Percentiles rank a stretch among this genome's conserved stretches.
phyloP scores from a whole-genome alignment of 1,139 yeast species.

The Protomyces inouyei region DNA sequence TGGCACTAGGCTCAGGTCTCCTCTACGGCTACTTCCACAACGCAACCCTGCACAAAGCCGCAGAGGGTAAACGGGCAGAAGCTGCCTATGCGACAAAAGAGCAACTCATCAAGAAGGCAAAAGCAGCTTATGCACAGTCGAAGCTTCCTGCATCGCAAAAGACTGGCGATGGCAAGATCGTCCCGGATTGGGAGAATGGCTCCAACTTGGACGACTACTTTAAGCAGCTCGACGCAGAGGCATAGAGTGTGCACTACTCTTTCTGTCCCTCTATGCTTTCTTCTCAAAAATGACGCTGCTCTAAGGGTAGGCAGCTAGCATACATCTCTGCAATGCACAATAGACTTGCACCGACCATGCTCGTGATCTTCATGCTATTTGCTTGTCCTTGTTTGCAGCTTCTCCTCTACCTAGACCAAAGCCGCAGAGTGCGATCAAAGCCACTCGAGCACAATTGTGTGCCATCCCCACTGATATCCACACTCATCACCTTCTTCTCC shows the following conservation, averaged over 20 bases:
- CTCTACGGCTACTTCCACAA: slow-evolving; percentile 87
- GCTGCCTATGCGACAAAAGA: slow-evolving; percentile 90
- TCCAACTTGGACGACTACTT: slow-evolving; percentile 15
- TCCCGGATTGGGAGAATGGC: slow-evolving; percentile 25
- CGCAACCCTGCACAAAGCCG: slow-evolving; percentile 58
- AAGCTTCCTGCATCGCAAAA: slow-evolving; percentile 50
- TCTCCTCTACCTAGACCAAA: slow-evolving; percentile 45
- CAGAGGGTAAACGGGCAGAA: slow-evolving; percentile 54
- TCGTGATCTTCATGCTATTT: background rate
- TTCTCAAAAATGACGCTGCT: background rate
- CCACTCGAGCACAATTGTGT: slow-evolving; percentile 58
- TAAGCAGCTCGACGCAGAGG: slow-evolving; percentile 21
- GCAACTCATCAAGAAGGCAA: slow-evolving; percentile 78
- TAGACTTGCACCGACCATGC: background rate
- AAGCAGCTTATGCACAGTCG: slow-evolving; percentile 56
- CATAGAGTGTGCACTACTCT: background rate
- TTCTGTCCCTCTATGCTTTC: no score
- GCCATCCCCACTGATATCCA: slow-evolving; percentile 51
- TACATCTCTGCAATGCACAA: background rate
- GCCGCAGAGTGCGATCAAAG: slow-evolving; percentile 74
- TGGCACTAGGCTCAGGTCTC: slow-evolving; percentile 84
- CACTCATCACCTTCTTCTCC: slow-evolving; percentile 66
- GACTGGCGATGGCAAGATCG: slow-evolving; percentile 37
- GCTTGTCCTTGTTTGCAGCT: background rate
- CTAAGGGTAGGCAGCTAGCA: background rate